Evolutionary conservation across 805 yeast genomes (phyloP).

Genomic region (Pichia pseudocactophila): DNA sequence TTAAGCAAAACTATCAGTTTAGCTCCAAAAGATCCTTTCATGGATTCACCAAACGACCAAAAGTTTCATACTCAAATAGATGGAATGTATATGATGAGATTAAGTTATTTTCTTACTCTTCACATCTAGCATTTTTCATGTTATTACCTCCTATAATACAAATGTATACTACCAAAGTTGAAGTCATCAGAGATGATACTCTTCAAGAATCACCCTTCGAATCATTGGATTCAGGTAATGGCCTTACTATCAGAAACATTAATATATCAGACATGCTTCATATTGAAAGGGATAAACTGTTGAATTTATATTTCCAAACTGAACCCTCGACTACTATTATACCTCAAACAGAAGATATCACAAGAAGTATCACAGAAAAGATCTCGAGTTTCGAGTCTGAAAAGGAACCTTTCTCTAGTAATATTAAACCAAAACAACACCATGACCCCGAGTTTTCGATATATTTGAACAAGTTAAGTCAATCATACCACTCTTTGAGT

Average conservation of each 20-base stretch:
- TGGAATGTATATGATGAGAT: conserved; percentile 25
- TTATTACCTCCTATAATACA: conserved; percentile 23
- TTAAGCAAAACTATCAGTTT: background rate
- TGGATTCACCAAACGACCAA: conserved; percentile 8
- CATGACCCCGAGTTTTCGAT: background rate
- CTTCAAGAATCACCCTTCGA: conserved; percentile 14
- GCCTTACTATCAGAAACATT: background rate
- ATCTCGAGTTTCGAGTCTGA: no score
- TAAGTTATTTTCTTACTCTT: conserved; percentile 24
- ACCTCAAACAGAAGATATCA: background rate
- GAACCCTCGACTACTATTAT: background rate
- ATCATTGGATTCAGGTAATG: background rate
- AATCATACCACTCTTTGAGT: conserved; percentile 1
- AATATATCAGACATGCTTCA: conserved; percentile 5
- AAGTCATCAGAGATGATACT: conserved; percentile 23
- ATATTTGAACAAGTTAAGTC: background rate
- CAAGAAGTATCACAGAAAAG: no score
- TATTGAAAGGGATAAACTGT: conserved; percentile 1
- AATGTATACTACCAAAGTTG: conserved; percentile 22
- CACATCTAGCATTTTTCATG: conserved; percentile 25
- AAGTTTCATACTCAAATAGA: conserved; percentile 1
- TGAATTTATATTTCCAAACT: conserved; percentile 1
- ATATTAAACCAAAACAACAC: no score
- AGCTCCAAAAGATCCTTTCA: conserved; percentile 6
- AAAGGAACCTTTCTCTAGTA: background rate